These are phyloP conservation scores for Pichia pseudocactophila DNA, from an alignment of 805 yeast species.

Conservation along the genomic window DNA sequence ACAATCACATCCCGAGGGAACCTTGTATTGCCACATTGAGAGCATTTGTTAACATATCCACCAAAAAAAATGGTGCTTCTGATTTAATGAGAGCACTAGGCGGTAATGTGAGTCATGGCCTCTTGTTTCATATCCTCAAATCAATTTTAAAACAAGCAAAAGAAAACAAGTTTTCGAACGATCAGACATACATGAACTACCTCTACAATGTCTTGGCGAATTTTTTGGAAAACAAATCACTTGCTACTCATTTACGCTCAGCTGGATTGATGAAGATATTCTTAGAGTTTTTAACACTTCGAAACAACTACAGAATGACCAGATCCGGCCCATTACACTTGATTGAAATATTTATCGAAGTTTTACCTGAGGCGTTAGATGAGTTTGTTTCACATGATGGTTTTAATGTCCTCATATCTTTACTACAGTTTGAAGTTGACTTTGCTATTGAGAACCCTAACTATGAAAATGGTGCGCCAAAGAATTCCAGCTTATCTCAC, in stretches of 20 bases:
- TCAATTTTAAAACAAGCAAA: constrained; percentile 45
- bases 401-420: constrained; percentile 47
- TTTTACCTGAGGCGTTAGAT: constrained; percentile 42
- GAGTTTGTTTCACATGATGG: constrained; percentile 65
- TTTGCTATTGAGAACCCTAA: constrained; percentile 53
- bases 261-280: constrained; percentile 71
- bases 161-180: constrained; percentile 22
- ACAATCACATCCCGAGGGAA: constrained; percentile 40
- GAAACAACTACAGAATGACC: constrained; percentile 44
- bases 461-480: constrained; percentile 46
- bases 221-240: constrained; percentile 45
- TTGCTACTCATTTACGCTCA: constrained; percentile 49
- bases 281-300: constrained; percentile 47
- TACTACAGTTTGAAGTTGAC: constrained; percentile 55
- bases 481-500: constrained; percentile 40
- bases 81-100: constrained; percentile 73
- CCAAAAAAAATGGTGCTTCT: constrained; percentile 59
- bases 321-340: constrained; percentile 57
- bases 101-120: constrained; percentile 83
- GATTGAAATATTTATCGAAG: constrained; percentile 37
- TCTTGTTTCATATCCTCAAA: constrained; percentile 63
- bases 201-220: constrained; percentile 57
- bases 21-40: constrained; percentile 54
- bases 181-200: constrained; percentile 25
- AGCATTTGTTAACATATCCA: constrained; percentile 61